Percentiles rank a stretch among this genome's conserved stretches.
Evolutionary conservation across 2,329 filamentous ascomycete genomes (phyloP).

Genomic region (Fusarium humuli): DNA sequence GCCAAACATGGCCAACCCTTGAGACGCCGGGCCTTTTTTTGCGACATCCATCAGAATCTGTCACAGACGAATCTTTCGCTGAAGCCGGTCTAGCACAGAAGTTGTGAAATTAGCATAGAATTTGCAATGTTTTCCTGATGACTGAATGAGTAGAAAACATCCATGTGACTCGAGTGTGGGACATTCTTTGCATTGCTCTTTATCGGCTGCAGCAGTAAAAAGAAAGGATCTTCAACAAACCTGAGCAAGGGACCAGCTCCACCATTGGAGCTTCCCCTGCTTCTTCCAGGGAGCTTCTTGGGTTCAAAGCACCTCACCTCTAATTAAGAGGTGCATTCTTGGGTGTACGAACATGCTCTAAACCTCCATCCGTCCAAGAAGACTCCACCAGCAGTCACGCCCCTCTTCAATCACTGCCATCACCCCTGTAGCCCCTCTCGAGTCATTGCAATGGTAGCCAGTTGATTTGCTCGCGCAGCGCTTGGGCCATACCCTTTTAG

Average conservation of each 20-base stretch:
- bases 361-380: conserved; percentile 38
- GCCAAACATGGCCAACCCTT: conserved; percentile 37
- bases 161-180: not conserved
- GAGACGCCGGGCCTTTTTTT: conserved; percentile 35
- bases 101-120: not conserved
- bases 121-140: not conserved
- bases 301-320: conserved; percentile 35
- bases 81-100: conserved; percentile 11
- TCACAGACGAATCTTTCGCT: conserved; percentile 20
- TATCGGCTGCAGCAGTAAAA: conserved; percentile 28
- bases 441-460: conserved; percentile 49
- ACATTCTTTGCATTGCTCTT: not conserved
- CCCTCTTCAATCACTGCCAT: conserved; percentile 36
- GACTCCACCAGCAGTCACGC: conserved; percentile 39
- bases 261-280: conserved; percentile 47
- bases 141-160: not conserved
- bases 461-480: conserved; percentile 46
- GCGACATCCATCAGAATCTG: conserved; percentile 26
- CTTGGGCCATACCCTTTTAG: conserved; percentile 41
- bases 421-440: conserved; percentile 45
- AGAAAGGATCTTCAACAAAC: conserved; percentile 40
- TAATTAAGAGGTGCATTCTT: conserved; percentile 35
- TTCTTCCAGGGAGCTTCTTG: conserved; percentile 41
- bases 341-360: conserved; percentile 21
- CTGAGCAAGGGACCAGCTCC: conserved; percentile 42